Base-by-base conservation (phyloP, 345 rosid genomes). In the Salix viminalis region DNA sequence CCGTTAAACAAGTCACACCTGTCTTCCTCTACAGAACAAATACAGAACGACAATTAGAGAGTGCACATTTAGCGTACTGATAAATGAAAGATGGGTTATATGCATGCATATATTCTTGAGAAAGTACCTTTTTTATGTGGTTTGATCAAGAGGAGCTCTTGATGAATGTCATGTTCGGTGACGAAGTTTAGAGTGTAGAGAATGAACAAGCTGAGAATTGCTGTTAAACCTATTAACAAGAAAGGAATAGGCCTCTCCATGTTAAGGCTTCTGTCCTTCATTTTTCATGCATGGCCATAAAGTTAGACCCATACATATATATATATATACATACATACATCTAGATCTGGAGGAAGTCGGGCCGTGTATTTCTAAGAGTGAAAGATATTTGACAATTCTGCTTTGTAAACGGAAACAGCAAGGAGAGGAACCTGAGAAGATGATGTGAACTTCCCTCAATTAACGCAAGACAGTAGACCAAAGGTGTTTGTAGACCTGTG, bases 1-100 rank as follows among this genome's bases (percentile, higher is more conserved):
- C 99, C 99, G 50, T 81, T 76, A 66, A 37, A 86, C 81, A 90
- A 72, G 74, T 93, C 92, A 79, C 97, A 95, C 6, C 82, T 69
- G 60, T 79, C 75, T 70, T 71, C 73, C 60, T 64, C 84, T 72
- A 48, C 60, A 48, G 67, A 56, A 67, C 4, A 18, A 50, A 56
- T 34, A 75, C 7, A 58, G 61, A 19, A 7, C 9, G 18, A 15
- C 41, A 23, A 39, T 16, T 28, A 14, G 24, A 54, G 19, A 24
- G 12, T 21, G 21, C 1, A 34, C 44, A 24, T 11, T 10, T 10
- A 46, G 28, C 16, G 2, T 23, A 48, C 4, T 11, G 21, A 21
- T 16, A 13, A 11, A 36, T 34, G 9, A 41, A 23, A 37, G 44
- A 19, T 21, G 58, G 37, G 24, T 28, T 48, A 15, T 19, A 32